Base-by-base conservation (phyloP, 2,329 filamentous ascomycete genomes). In the Diaporthe citrichinensis region DNA sequence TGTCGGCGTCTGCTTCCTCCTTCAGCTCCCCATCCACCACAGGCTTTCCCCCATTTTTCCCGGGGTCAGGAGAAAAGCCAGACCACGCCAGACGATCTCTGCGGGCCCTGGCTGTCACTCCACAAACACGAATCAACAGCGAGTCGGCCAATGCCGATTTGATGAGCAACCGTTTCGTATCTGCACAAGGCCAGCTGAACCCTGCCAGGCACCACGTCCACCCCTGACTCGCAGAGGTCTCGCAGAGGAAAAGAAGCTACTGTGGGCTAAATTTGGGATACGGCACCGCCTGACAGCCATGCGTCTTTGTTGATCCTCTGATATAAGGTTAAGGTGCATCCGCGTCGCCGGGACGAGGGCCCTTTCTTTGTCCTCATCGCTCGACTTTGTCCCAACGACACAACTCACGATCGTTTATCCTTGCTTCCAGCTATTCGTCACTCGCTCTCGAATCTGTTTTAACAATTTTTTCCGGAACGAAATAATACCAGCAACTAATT, bases 61-160 rank as follows among this genome's bases (percentile, higher is more conserved):
- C 49, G 65, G 65, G 65, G 46, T 55, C 46, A 41, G 65, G 34
- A 55, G 34, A 53, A 69, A 28, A 69, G 65, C 65, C 65, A 69
- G 49, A 41, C 65, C 49, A 69, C 65, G 49, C 65, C 49, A 69
- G 65, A 69, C 65, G 49, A 69, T 69, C 65, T 69, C 65, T 69
- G 65, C 34, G 65, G 65, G 65, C 46, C 65, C 49, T 28, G 49
- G 49, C 49, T 73, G 58, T 31, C 58, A 73, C 58, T 73, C 71
- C 71, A 73, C 71, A 73, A 73, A 73, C 61, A 73, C 71, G 71
- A 73, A 73, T 62, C 71, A 73, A 49, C 55, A 55, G 55, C 71
- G 36, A 73, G 44, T 51, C 71, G 71, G 71, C 71, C 71, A 73
- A 73, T 73, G 71, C 71, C 71, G 71, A 73, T 44, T 62, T 55